phyloP scores from a whole-genome alignment of 2,329 filamentous ascomycete genomes.

The Cytospora piceae region DNA sequence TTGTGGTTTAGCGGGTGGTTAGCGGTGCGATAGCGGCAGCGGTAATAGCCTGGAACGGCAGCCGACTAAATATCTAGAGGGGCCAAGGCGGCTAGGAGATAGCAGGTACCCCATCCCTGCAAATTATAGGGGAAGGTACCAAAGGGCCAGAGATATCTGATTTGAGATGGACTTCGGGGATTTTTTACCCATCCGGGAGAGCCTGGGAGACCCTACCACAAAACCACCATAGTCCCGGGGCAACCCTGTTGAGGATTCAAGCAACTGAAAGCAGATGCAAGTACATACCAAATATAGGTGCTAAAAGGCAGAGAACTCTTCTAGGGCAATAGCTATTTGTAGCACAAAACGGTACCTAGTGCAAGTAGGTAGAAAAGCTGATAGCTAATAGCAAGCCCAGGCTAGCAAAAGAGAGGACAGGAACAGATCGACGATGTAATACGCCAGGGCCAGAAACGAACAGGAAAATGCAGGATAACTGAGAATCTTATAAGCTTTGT shows the following conservation, averaged over 20 bases:
- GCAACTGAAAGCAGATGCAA: not conserved
- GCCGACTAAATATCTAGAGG: not conserved
- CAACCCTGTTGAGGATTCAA: not conserved
- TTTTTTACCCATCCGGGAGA: not conserved
- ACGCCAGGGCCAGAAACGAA: constrained; percentile 15
- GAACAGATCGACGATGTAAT: constrained; percentile 4
- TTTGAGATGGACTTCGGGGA: not conserved
- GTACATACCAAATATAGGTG: not conserved
- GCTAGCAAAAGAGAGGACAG: not conserved
- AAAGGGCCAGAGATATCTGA: not conserved
- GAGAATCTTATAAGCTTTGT: constrained; percentile 17
- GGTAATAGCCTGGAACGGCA: constrained; percentile 12
- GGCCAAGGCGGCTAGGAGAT: constrained; percentile 5
- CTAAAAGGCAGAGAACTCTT: not conserved
- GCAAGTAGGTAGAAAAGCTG: not conserved
- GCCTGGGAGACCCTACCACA: not conserved
- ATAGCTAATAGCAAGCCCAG: not conserved
- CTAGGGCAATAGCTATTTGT: not conserved
- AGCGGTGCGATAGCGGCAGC: not conserved
- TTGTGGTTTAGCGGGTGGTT: constrained; percentile 24
- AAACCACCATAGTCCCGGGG: not conserved
- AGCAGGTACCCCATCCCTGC: constrained; percentile 8
- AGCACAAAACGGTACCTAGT: not conserved
- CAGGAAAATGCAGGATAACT: constrained; percentile 1
- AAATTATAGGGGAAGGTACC: constrained; percentile 2